Percentiles rank a stretch among this genome's conserved stretches.
Evolutionary conservation across 495 filamentous ascomycete genomes (phyloP).

Genomic region (Penicillium goetzii): DNA sequence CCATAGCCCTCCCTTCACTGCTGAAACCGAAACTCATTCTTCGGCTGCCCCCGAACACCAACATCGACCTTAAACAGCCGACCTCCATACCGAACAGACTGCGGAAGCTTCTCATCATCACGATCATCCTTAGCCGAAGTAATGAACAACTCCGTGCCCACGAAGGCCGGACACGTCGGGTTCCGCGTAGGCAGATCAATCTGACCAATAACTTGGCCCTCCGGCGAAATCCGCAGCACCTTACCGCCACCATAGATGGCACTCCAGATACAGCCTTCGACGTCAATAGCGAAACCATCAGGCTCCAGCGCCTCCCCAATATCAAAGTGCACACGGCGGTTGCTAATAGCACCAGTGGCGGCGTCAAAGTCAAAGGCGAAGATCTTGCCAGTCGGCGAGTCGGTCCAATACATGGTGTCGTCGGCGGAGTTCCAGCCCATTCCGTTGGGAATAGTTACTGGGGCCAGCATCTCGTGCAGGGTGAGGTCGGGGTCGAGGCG

Average conservation of each 20-base stretch:
- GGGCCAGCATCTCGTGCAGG: conserved; percentile 61
- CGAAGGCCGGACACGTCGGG: conserved; percentile 73
- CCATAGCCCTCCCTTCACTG: not conserved
- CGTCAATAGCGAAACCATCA: conserved; percentile 76
- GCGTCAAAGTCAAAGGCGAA: conserved; percentile 75
- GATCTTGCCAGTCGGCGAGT: conserved; percentile 74
- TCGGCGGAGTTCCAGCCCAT: conserved; percentile 72
- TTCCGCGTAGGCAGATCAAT: conserved; percentile 68
- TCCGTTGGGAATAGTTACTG: conserved; percentile 84
- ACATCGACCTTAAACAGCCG: conserved; percentile 71
- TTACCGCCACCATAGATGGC: conserved; percentile 73
- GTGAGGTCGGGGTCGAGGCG: conserved; percentile 64
- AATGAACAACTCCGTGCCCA: conserved; percentile 74
- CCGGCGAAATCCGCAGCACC: conserved; percentile 67
- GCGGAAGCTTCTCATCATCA: conserved; percentile 50
- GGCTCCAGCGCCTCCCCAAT: conserved; percentile 58
- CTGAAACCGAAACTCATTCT: conserved; percentile 55
- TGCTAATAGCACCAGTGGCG: conserved; percentile 62
- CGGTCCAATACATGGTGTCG: conserved; percentile 81
- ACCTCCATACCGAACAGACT: conserved; percentile 66
- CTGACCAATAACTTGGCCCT: conserved; percentile 67
- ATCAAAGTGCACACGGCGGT: conserved; percentile 60
- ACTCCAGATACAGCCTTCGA: conserved; percentile 73
- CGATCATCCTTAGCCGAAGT: conserved; percentile 70
- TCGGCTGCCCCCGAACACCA: conserved; percentile 59